Evolutionary conservation across 1,284 basidiomycete species (phyloP).

Genomic region (Rhodotorula sp.): DNA sequence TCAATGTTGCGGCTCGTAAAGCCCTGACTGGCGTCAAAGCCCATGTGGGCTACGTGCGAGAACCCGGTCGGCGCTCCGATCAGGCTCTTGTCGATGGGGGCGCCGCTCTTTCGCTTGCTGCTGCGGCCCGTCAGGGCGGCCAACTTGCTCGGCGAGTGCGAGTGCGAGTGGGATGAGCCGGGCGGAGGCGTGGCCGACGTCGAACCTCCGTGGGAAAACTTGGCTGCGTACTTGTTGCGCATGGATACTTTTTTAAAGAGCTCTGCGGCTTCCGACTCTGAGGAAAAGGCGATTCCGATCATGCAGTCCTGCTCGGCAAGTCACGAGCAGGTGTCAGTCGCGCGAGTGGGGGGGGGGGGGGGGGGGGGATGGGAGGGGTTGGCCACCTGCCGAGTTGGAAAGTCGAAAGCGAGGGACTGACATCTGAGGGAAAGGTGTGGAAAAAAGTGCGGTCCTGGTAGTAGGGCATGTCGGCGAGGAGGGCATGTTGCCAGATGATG

Average conservation of each 20-base stretch:
- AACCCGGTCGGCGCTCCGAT: conserved; percentile 80
- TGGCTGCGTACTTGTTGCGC: conserved; percentile 64
- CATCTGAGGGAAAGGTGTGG: conserved; percentile 89
- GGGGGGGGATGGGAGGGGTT: too few relatives aligned
- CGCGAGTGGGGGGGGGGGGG: too few relatives aligned
- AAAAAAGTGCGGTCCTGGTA: conserved; percentile 86
- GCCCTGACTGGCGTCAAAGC: conserved; percentile 80
- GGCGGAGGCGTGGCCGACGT: background rate
- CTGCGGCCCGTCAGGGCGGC: background rate
- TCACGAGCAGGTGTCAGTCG: background rate
- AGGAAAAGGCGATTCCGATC: conserved; percentile 86
- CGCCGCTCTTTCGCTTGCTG: conserved; percentile 60
- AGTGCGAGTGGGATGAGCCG: background rate
- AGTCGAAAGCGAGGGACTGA: too few relatives aligned
- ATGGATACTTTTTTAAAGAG: conserved; percentile 82
- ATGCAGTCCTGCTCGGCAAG: conserved; percentile 65
- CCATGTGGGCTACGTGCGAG: conserved; percentile 92
- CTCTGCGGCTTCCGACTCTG: conserved; percentile 80
- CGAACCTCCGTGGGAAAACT: conserved; percentile 41
- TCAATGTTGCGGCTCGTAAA: conserved; percentile 88
- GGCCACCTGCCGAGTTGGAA: too few relatives aligned
- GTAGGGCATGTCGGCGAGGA: conserved; percentile 82
- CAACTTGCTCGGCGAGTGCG: background rate
- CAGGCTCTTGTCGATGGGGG: conserved; percentile 83
- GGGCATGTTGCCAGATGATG: conserved; percentile 89